Conservation (phyloP, 768 basidiomycete genomes). For the Xerocomellus dryophilus region DNA sequence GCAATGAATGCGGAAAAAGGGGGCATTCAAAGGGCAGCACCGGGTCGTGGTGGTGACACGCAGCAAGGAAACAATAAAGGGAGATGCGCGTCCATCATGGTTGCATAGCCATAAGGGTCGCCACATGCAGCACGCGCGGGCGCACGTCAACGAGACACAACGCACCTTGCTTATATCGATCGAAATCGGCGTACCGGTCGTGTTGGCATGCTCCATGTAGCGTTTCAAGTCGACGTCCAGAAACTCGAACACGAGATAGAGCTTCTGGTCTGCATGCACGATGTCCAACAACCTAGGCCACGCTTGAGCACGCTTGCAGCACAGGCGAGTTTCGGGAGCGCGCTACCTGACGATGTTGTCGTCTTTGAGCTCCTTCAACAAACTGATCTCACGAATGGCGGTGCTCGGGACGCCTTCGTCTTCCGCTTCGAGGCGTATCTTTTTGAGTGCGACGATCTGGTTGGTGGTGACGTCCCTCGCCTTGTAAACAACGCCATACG, state of each 20-base stretch:
- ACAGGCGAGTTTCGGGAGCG: background rate
- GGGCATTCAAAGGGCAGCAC: background rate
- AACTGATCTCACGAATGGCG: slow-evolving; percentile 95
- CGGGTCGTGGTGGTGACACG: background rate
- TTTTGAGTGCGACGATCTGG: slow-evolving; percentile 93
- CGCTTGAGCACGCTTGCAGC: slow-evolving; percentile 6
- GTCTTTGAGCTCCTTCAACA: slow-evolving; percentile 95
- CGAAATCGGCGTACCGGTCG: slow-evolving; percentile 66
- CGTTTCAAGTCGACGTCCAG: slow-evolving; percentile 95
- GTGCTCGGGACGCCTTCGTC: slow-evolving; percentile 99
- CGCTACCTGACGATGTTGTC: slow-evolving; percentile 88
- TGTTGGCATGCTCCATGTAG: slow-evolving; percentile 90
- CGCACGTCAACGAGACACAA: background rate
- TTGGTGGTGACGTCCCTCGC: slow-evolving; percentile 79
- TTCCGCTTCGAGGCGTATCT: slow-evolving; percentile 96
- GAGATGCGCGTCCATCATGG: slow-evolving; percentile 1
- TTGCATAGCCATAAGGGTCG: slow-evolving; percentile 7
- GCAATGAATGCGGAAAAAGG: background rate
- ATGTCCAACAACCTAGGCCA: slow-evolving; percentile 81
- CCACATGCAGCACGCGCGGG: background rate
- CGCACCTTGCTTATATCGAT: slow-evolving; percentile 79
- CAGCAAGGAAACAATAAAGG: slow-evolving; percentile 10
- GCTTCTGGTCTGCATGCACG: slow-evolving; percentile 93
- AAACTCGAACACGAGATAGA: slow-evolving; percentile 98
- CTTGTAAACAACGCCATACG: slow-evolving; percentile 98